phyloP scores from a whole-genome alignment of 2,329 filamentous ascomycete genomes.

The Fusarium euwallaceae region DNA sequence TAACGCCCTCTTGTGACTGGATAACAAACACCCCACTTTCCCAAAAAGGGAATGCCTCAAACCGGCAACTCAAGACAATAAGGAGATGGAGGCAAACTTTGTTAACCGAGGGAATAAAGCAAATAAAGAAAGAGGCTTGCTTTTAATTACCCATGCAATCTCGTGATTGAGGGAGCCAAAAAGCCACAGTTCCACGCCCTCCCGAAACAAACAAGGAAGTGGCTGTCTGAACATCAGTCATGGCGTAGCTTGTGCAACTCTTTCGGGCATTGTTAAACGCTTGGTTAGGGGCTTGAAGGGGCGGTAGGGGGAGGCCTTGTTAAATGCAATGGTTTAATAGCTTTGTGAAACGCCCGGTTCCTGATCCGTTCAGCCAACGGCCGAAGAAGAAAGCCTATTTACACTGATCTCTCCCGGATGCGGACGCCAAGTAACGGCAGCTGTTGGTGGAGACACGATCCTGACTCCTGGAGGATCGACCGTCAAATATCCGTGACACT shows the following conservation, averaged over 20 bases:
- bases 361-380: neutral
- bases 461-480: neutral
- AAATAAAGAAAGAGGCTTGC: neutral
- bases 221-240: neutral
- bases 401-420: neutral
- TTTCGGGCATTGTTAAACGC: neutral
- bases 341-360: neutral
- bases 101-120: neutral
- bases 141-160: neutral
- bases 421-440: neutral
- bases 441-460: neutral
- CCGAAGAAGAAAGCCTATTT: neutral
- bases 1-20: slow-evolving; percentile 1
- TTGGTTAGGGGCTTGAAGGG: neutral
- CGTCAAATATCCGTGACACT: neutral
- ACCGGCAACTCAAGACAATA: neutral
- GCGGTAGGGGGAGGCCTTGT: neutral
- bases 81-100: neutral
- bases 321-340: neutral
- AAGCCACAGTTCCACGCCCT: neutral
- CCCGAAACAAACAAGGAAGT: neutral
- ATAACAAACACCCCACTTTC: neutral
- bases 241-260: neutral
- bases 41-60: neutral
- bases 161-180: neutral